Base-by-base conservation (phyloP, 192 early-diverging fungal genomes). In the Backusella morwellensis region DNA sequence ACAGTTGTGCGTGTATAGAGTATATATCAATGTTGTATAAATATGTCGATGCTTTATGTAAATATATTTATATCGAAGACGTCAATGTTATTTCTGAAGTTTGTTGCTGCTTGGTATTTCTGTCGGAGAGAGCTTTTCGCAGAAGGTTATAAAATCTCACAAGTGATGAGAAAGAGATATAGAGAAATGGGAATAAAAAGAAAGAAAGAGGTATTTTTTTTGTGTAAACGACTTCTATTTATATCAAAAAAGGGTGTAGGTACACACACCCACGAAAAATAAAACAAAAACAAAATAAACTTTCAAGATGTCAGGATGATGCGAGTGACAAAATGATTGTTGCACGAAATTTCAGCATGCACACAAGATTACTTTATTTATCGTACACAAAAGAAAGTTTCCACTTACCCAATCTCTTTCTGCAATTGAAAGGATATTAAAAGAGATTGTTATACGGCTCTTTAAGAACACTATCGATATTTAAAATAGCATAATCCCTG, bases 291-390 rank as follows among this genome's bases (percentile, higher is more conserved):
- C 56, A 63, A 63, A 63, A 63, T 63, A 63, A 63, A 63, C 23
- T 63, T 63, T 63, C 56, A 63, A 63, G 56, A 63, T 63, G 56
- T 63, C 56, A 63, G 56, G 56, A 63, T 63, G 56, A 63, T 63
- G 56, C 21, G 56, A 63, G 56, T 63, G 26, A 63, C 56, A 63
- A 26, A 29, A 63, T 63, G 12, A 29, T 63, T 63, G 56, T 63
- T 14, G 11, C 23, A 63, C 56, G 12, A 63, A 63, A 63, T 29
- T 63, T 63, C 11, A 63, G 3, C 21, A 26, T 63, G 56, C 56
- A 63, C 54, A 59, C n/a, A 59, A 26, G 54, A 23, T 23, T 59
- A 59, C 56, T 63, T 63, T 63, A 63, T 63, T 63, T 63, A 63
- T 29, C 8, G 7, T 26, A 7, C 56, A 63, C 56, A 63, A 63